Conservation (phyloP, 2,329 filamentous ascomycete species). For the Aspergillus phoenicis region DNA sequence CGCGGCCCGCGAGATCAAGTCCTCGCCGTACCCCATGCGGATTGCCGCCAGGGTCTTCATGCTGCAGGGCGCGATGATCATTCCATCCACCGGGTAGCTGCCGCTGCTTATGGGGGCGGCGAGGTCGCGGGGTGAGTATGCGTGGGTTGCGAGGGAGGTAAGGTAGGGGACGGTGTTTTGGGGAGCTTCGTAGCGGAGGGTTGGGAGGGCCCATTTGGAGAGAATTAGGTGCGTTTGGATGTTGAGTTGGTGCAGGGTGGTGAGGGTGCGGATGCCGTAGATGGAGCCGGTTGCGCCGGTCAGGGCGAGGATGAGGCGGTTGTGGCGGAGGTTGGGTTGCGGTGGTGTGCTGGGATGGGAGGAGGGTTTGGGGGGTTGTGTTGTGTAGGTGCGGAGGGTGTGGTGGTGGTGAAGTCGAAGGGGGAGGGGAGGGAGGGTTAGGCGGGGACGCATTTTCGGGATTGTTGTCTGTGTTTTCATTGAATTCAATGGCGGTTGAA, state of each 20-base stretch:
- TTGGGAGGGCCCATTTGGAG: conserved; percentile 33
- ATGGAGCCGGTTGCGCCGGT: conserved; percentile 37
- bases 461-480: neutral
- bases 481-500: neutral
- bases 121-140: conserved; percentile 28
- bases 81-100: conserved; percentile 37
- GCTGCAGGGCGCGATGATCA: conserved; percentile 48
- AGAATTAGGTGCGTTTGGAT: conserved; percentile 33
- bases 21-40: conserved; percentile 42
- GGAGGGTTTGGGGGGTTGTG: neutral
- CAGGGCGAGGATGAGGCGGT: conserved; percentile 28
- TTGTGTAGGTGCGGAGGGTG: neutral
- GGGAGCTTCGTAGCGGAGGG: conserved; percentile 24
- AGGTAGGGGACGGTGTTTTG: conserved; percentile 12
- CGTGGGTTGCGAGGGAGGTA: conserved; percentile 9
- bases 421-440: neutral
- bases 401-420: too few species aligned
- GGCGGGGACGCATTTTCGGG: neutral
- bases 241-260: conserved; percentile 23
- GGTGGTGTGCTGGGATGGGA: neutral
- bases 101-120: conserved; percentile 28
- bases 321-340: neutral
- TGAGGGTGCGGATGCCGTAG: conserved; percentile 30
- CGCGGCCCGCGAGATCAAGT: conserved; percentile 47
- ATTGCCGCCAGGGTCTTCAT: conserved; percentile 51